phyloP scores from a whole-genome alignment of 371 early-diverging fungal species.

The Syncephalis fuscata region DNA sequence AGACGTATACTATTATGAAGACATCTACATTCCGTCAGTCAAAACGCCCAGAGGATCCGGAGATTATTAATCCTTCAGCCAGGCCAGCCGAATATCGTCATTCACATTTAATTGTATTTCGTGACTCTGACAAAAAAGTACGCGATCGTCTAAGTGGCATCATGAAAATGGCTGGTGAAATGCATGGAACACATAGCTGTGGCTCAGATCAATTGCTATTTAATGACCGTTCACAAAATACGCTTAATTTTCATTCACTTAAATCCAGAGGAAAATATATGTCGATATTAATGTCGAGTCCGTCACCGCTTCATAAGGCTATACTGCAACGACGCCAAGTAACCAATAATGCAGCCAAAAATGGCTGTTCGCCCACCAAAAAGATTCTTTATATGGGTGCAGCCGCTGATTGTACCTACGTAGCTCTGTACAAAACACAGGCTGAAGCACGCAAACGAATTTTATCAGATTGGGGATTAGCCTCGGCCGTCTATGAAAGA shows the following conservation, averaged over 20 bases:
- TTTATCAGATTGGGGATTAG: slow-evolving; percentile 55
- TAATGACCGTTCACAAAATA: not conserved
- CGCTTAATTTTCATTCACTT: no score
- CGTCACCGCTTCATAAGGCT: no score
- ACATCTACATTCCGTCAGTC: slow-evolving; percentile 27
- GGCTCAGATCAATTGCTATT: not conserved
- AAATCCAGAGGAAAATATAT: no score
- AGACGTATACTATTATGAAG: slow-evolving; percentile 44
- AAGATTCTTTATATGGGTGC: slow-evolving; percentile 17
- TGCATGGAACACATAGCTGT: not conserved
- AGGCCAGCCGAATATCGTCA: slow-evolving; percentile 8
- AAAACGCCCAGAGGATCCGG: slow-evolving; percentile 34
- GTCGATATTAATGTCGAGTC: no score
- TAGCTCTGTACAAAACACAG: slow-evolving; percentile 27
- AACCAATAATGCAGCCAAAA: not conserved
- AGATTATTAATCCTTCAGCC: slow-evolving; percentile 14
- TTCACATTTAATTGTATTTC: slow-evolving; percentile 40
- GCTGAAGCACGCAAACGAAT: slow-evolving; percentile 47
- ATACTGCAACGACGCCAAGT: not conserved
- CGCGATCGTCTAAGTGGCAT: not conserved
- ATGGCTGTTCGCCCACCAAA: slow-evolving; percentile 4
- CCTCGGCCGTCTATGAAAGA: slow-evolving; percentile 68
- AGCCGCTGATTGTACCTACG: slow-evolving; percentile 68
- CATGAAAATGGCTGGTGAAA: not conserved
- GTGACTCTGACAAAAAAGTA: slow-evolving; percentile 31